These are phyloP conservation scores for Malassezia vespertilionis DNA, from an alignment of 1,284 basidiomycete species.

Conservation along the genomic window DNA sequence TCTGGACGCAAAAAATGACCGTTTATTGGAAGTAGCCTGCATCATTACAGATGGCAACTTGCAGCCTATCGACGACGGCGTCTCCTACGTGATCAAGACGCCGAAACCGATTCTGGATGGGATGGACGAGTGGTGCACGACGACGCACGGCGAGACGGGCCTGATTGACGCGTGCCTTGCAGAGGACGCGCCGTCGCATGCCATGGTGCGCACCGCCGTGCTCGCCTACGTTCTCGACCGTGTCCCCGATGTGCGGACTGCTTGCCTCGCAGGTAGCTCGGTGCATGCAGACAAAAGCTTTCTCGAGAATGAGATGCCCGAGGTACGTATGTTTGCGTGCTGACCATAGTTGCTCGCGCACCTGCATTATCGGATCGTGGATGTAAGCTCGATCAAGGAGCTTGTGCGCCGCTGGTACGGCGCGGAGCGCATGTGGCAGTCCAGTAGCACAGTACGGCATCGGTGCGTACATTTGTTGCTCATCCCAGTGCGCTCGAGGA, in stretches of 20 bases:
- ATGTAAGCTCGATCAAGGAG: conserved; percentile 60
- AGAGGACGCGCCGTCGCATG: conserved; percentile 37
- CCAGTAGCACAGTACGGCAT: conserved; percentile 18
- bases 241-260: conserved; percentile 51
- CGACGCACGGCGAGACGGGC: conserved; percentile 26
- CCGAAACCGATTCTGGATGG: conserved; percentile 57
- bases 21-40: conserved; percentile 64
- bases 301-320: conserved; percentile 63
- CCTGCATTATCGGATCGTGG: conserved; percentile 54
- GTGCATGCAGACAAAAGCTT: conserved; percentile 68
- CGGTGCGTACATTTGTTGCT: conserved; percentile 25
- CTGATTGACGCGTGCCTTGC: conserved; percentile 26
- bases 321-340: conserved; percentile 42
- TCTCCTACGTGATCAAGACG: conserved; percentile 61
- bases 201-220: conserved; percentile 47
- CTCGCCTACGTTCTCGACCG: conserved; percentile 50
- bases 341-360: conserved; percentile 40
- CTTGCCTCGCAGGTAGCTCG: conserved; percentile 66
- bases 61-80: conserved; percentile 60
- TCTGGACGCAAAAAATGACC: conserved; percentile 57
- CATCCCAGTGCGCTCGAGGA: conserved; percentile 65
- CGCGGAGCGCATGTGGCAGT: conserved; percentile 41
- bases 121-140: conserved; percentile 34
- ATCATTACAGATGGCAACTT: conserved; percentile 70
- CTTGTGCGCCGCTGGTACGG: conserved; percentile 67